Base-by-base conservation (phyloP, 352 stramenopile genomes). In the Pythium periplocum region DNA sequence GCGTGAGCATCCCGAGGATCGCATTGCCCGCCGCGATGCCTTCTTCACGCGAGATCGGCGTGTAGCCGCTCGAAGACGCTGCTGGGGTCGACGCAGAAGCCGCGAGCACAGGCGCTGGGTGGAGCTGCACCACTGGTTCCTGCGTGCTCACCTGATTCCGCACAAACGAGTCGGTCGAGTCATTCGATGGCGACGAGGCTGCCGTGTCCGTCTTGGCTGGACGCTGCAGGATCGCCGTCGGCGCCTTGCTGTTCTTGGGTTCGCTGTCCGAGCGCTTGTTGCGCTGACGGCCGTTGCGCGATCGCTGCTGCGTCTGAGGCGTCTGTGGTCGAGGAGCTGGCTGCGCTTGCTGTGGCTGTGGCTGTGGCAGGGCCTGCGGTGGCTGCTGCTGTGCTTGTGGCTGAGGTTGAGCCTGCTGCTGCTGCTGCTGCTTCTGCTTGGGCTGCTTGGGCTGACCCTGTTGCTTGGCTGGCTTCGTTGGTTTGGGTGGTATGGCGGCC, bases 1-100 rank as follows among this genome's bases (percentile, higher is more conserved):
- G 70, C 39, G 75, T 74, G 49, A 94, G 83, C 81, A 94, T 92
- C 17, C 78, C 81, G 47, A 94, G 71, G 55, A 94, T 94, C 35
- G 80, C 74, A 45, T 91, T 82, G 36, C 83, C 84, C 4, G 84
- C 84, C 17, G 79, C 78, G 45, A 91, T 90, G 43, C 84, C 84
- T 59, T 94, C 81, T 36, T 78, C 81, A 46, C 80, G 81, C 4
- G 78, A 90, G 45, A 92, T 87, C 9, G 78, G 71, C 33, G 83
- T 62, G 71, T 86, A 86, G 26, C 66, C 71, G 42, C 47, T 72
- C 44, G 34, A 45, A 32, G 44, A 54, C 51, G 43, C 30, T 6
- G 51, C 45, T 69, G 69, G 37, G 45, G 36, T 43, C 38, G 38
- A 43, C 9, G 32, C 38, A 42, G 38, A 42, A 42, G 7, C 38